A percentile compares a stretch with the other conserved stretches of the same genome.
Evolutionary conservation across 2,329 filamentous ascomycete genomes (phyloP).

Genomic region (Tolypocladium ophioglossoides): DNA sequence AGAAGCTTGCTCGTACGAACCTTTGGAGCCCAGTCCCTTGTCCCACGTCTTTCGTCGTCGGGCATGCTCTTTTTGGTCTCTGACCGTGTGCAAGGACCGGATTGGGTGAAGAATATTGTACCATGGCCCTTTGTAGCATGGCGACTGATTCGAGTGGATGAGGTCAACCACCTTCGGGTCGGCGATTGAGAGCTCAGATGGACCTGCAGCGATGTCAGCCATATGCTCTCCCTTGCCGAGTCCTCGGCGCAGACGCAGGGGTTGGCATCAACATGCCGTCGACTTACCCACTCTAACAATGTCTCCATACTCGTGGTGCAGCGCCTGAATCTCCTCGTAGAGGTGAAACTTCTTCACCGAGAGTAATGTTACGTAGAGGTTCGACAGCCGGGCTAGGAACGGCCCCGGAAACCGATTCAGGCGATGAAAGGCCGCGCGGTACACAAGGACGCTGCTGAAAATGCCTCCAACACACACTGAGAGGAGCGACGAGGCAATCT

Average conservation of each 20-base stretch:
- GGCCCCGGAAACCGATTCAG: slow-evolving; percentile 17
- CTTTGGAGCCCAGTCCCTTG: slow-evolving; percentile 18
- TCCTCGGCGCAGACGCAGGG: background rate
- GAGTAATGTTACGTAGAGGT: slow-evolving; percentile 11
- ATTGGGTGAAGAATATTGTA: slow-evolving; percentile 20
- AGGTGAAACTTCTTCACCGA: slow-evolving; percentile 11
- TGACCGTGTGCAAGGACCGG: slow-evolving; percentile 17
- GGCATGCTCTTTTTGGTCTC: slow-evolving; percentile 18
- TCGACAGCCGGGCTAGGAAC: slow-evolving; percentile 14
- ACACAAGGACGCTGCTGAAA: slow-evolving; percentile 10
- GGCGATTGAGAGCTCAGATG: slow-evolving; percentile 20
- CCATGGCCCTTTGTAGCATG: slow-evolving; percentile 20
- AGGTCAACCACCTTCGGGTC: slow-evolving; percentile 15
- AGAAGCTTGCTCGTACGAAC: slow-evolving; percentile 2
- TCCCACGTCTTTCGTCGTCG: slow-evolving; percentile 23
- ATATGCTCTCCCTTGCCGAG: background rate
- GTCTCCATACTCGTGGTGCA: slow-evolving; percentile 18
- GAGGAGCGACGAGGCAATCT: background rate
- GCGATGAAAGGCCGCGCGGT: slow-evolving; percentile 13
- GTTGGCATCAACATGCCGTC: background rate
- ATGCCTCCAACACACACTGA: slow-evolving; percentile 2
- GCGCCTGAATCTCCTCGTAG: slow-evolving; percentile 13
- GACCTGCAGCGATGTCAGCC: slow-evolving; percentile 10
- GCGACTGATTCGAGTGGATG: slow-evolving; percentile 17
- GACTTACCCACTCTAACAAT: slow-evolving; percentile 17